Base-by-base conservation (phyloP, 2,329 filamentous ascomycete genomes). In the Ilyonectria destructans region DNA sequence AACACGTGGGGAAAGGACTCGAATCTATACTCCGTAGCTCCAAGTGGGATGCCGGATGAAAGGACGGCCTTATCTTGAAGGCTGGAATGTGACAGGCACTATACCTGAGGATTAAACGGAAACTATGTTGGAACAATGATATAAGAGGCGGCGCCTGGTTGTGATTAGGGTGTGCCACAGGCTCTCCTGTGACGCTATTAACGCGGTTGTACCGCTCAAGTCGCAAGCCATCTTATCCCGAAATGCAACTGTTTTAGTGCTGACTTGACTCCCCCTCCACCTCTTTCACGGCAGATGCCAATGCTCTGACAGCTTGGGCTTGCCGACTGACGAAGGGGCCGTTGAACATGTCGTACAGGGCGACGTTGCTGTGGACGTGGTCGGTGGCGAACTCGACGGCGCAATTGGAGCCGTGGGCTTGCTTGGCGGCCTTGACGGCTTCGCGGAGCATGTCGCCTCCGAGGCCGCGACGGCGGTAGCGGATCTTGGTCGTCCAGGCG, bases 401-500 rank as follows among this genome's bases (percentile, higher is more conserved):
- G 4, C 86, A 87, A 8, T 85, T 87, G 54, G 86, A 85, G 29
- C 92, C 92, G 56, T 90, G 89, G 71, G 86, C 86, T 79, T 89
- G 88, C 71, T 88, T 87, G 61, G 91, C 90, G 55, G 91, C 78
- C 70, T 85, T 85, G 7, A 95, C 89, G 2, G 92, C 93, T 74
- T 93, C 91, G 73, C 92, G 89, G 54, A 97, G 82, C 79, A 97
- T 80, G 52, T 90, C 92, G 4, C 85, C 85, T 0, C 94, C 94
- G 8, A 96, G 84, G 0, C 94, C 93, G 67, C 88, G 89, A 31
- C 87, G 84, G 21, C 94, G 87, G 80, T 94, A 96, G 72, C 87
- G 85, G 57, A 90, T 80, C 78, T 86, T 87, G 1, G 95, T 93
- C 1, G 94, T 95, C 94, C 94, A 97, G 3, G 92, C 94, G 17